phyloP scores from a whole-genome alignment of 2,329 filamentous ascomycete species.

The Neocatenulostroma microsporum region DNA sequence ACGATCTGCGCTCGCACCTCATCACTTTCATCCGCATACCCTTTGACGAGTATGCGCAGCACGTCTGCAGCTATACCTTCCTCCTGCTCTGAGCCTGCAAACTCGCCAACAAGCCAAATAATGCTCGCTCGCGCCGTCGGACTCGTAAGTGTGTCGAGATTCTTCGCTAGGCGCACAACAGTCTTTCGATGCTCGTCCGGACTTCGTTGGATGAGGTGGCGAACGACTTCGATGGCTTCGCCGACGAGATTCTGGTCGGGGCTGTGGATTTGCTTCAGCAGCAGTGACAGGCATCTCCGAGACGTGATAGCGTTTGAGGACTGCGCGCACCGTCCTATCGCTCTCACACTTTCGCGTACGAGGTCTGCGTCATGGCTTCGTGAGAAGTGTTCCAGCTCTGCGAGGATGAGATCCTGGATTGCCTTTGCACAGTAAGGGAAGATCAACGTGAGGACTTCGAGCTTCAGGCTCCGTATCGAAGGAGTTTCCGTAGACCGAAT shows the following conservation, averaged over 20 bases:
- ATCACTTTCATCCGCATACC: constrained; percentile 76
- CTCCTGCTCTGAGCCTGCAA: constrained; percentile 64
- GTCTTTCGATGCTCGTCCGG: constrained; percentile 73
- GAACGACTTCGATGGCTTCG: constrained; percentile 88
- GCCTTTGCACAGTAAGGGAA: constrained; percentile 73
- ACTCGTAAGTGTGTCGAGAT: constrained; percentile 80
- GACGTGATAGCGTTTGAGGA: constrained; percentile 59
- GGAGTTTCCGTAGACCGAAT: constrained; percentile 70
- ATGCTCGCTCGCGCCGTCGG: constrained; percentile 87
- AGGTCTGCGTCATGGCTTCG: constrained; percentile 65
- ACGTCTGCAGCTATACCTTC: constrained; percentile 93
- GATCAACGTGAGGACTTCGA: constrained; percentile 83
- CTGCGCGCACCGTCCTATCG: constrained; percentile 89
- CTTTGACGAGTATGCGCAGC: constrained; percentile 75
- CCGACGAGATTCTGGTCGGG: constrained; percentile 81
- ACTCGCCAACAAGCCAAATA: constrained; percentile 95
- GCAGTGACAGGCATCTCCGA: constrained; percentile 68
- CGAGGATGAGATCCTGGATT: constrained; percentile 77
- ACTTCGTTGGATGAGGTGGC: constrained; percentile 89
- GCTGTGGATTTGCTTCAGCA: constrained; percentile 81
- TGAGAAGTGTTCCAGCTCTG: constrained; percentile 90
- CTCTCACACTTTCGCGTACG: constrained; percentile 80
- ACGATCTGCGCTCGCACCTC: constrained; percentile 85
- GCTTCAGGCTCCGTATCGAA: constrained; percentile 81
- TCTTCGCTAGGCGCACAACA: constrained; percentile 80